phyloP scores from a whole-genome alignment of 2,329 filamentous ascomycete genomes.

The Alternaria alternata region DNA sequence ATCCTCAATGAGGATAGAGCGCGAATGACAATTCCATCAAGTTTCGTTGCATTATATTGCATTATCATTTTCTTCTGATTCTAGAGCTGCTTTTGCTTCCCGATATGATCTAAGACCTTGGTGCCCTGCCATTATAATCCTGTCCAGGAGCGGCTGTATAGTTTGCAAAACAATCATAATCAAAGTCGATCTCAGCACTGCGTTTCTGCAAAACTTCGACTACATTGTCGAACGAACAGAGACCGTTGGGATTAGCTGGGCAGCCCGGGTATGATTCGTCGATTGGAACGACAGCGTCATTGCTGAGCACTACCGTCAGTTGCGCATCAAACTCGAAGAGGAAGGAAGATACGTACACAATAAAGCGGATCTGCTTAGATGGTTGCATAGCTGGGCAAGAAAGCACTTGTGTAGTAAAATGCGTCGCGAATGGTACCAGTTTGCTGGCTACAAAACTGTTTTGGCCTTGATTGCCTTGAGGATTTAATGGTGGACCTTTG shows the following conservation, averaged over 20 bases:
- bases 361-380: constrained; percentile 41
- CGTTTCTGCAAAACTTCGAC: constrained; percentile 38
- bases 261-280: constrained; percentile 35
- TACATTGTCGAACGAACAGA: constrained; percentile 41
- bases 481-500: constrained; percentile 33
- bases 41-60: background rate
- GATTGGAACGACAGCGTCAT: constrained; percentile 42
- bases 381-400: constrained; percentile 29
- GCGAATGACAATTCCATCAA: background rate
- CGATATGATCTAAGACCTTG: background rate
- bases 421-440: constrained; percentile 42
- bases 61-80: background rate
- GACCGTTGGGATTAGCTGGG: constrained; percentile 28
- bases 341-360: constrained; percentile 29
- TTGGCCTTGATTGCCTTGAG: constrained; percentile 23
- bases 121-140: constrained; percentile 40
- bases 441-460: constrained; percentile 40
- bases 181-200: constrained; percentile 38
- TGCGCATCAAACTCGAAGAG: background rate
- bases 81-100: background rate
- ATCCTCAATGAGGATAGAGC: background rate
- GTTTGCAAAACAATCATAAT: constrained; percentile 43
- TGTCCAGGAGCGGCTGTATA: constrained; percentile 35
- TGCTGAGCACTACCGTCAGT: constrained; percentile 16
- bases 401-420: constrained; percentile 43